phyloP scores from a whole-genome alignment of 2,329 filamentous ascomycete species.

The Grosmannia penicillata region DNA sequence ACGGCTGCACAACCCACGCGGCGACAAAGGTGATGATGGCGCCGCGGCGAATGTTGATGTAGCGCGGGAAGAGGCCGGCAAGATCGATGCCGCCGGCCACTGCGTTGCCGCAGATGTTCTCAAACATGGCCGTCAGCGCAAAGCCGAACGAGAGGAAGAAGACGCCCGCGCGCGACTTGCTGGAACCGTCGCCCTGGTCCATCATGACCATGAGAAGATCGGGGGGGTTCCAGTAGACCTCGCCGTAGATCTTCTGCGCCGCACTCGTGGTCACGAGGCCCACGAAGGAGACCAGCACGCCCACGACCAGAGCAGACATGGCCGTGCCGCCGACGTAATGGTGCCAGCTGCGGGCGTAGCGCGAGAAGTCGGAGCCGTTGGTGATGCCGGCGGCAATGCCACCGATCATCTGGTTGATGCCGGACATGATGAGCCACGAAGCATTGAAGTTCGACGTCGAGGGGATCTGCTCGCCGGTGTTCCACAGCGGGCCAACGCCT shows the following conservation, averaged over 20 bases:
- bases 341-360: conserved; percentile 21
- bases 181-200: conserved; percentile 16
- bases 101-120: conserved; percentile 30
- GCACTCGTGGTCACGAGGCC: conserved; percentile 20
- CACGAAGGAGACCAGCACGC: conserved; percentile 22
- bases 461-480: conserved; percentile 3
- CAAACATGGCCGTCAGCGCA: conserved; percentile 28
- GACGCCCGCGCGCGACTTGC: conserved; percentile 22
- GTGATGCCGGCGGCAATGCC: conserved; percentile 27
- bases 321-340: conserved; percentile 21
- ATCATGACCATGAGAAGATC: conserved; percentile 23
- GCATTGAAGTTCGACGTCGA: background rate
- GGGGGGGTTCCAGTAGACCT: conserved; percentile 27
- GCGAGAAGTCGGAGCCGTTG: conserved; percentile 29
- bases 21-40: conserved; percentile 30
- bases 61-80: conserved; percentile 33
- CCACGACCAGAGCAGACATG: conserved; percentile 25
- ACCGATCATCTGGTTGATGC: conserved; percentile 26
- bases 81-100: conserved; percentile 40
- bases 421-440: conserved; percentile 25
- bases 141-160: conserved; percentile 31
- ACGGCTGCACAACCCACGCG: conserved; percentile 30
- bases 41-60: conserved; percentile 41
- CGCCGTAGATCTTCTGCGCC: conserved; percentile 16
- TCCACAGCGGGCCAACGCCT: conserved; percentile 16